Percentiles rank a stretch among this genome's conserved stretches.
These are phyloP conservation scores for Boletus mariae DNA, from an alignment of 1,284 basidiomycete genomes.

Conservation along the genomic window DNA sequence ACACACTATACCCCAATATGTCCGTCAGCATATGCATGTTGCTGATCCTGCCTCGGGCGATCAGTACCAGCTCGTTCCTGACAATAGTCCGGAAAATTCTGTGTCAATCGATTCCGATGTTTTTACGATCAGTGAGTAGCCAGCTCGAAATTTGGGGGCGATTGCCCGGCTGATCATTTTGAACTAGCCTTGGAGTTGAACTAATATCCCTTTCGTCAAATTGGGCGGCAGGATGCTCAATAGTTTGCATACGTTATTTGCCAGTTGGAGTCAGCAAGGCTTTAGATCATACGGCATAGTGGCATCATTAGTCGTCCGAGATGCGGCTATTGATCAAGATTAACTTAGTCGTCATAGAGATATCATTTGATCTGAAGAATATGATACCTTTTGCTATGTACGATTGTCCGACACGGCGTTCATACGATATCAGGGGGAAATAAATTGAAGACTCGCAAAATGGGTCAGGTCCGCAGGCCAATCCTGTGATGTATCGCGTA, in stretches of 20 bases:
- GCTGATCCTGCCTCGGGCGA: constrained; percentile 5
- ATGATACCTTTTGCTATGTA: too few relatives aligned
- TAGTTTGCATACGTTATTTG: not conserved
- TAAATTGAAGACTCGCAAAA: too few relatives aligned
- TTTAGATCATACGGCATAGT: not conserved
- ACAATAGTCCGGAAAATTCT: not conserved
- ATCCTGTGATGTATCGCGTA: too few relatives aligned
- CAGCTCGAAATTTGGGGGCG: not conserved
- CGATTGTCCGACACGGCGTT: too few relatives aligned
- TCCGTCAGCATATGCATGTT: constrained; percentile 2
- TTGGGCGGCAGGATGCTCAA: not conserved
- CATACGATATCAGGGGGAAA: too few relatives aligned
- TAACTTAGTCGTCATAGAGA: not conserved
- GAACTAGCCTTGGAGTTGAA: constrained; percentile 1
- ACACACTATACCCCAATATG: constrained; percentile 4
- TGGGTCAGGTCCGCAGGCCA: too few relatives aligned
- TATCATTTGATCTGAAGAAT: not conserved
- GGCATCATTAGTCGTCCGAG: not conserved
- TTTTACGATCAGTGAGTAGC: constrained; percentile 6
- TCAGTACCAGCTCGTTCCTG: constrained; percentile 8
- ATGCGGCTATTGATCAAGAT: not conserved
- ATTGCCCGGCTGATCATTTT: not conserved
- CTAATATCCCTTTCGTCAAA: not conserved
- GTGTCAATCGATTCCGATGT: not conserved
- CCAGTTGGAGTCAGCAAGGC: not conserved